A percentile compares a stretch with the other conserved stretches of the same genome.
Conservation (phyloP, 1,139 yeast species). For the Pichia sp. region DNA sequence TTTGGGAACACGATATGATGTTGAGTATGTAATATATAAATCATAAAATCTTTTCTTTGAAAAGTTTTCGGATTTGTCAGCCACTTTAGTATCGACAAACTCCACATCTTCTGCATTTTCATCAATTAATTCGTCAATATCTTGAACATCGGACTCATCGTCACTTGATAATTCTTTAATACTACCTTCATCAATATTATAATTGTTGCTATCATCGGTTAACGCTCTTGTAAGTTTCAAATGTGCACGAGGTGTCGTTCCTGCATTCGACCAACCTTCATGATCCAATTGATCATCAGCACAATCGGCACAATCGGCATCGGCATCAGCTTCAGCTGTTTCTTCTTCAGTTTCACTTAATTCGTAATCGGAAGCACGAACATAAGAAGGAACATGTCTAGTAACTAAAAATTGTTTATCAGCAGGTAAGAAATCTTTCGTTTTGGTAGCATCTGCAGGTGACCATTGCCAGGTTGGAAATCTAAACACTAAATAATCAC, state of each 20-base stretch:
- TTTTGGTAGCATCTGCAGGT: conserved; percentile 53
- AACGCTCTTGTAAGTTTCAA: background rate
- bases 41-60: conserved; percentile 63
- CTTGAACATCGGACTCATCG: conserved; percentile 14
- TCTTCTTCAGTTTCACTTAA: conserved; percentile 23
- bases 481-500: conserved; percentile 83
- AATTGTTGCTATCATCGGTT: background rate
- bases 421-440: conserved; percentile 68
- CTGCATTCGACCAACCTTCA: conserved; percentile 52
- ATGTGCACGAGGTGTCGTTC: no score
- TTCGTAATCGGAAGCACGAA: conserved; percentile 60
- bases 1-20: conserved; percentile 94
- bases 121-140: conserved; percentile 22
- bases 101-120: conserved; percentile 23
- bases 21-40: conserved; percentile 83
- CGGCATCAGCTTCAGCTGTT: conserved; percentile 3
- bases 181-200: conserved; percentile 8
- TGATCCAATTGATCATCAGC: conserved; percentile 27
- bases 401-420: conserved; percentile 87
- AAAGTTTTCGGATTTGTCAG: no score
- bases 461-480: conserved; percentile 99
- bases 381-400: conserved; percentile 79
- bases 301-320: background rate
- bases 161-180: conserved; percentile 15
- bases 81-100: conserved; percentile 26